These are phyloP conservation scores for Aquilaria agallochum DNA, from an alignment of 441 rosid genomes.

Conservation along the genomic window DNA sequence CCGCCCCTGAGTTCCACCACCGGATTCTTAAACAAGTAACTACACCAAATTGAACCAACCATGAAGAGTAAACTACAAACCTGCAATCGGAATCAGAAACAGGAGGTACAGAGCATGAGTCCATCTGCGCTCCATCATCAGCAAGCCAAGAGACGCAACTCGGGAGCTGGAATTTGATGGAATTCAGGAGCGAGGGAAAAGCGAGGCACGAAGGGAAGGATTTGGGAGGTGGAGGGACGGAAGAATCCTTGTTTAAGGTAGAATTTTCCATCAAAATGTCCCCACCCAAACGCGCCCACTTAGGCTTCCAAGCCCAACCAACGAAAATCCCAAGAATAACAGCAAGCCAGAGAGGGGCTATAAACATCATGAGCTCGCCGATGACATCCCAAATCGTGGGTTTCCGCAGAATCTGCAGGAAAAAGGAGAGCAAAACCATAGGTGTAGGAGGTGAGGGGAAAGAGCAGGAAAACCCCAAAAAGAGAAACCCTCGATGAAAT, in stretches of 20 bases:
- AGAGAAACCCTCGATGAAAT: conserved; percentile 41
- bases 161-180: conserved; percentile 47
- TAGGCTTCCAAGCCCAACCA: conserved; percentile 94
- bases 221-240: conserved; percentile 3
- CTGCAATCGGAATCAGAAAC: conserved; percentile 28
- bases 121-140: conserved; percentile 23
- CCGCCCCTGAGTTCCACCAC: too few relatives aligned
- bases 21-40: too few relatives aligned
- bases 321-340: conserved; percentile 72
- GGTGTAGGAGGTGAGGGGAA: not conserved
- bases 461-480: not conserved
- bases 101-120: conserved; percentile 20
- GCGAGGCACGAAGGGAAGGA: conserved; percentile 9
- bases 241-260: conserved; percentile 13
- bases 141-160: conserved; percentile 37
- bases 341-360: conserved; percentile 71
- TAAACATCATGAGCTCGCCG: conserved; percentile 43
- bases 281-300: conserved; percentile 65
- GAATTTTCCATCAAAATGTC: conserved; percentile 28
- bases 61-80: conserved; percentile 23
- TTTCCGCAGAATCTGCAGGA: conserved; percentile 37
- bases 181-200: conserved; percentile 33
- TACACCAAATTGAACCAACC: too few relatives aligned
- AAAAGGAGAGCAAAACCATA: conserved; percentile 47
- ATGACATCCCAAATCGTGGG: conserved; percentile 38